phyloP scores from a whole-genome alignment of 176 grass and related monocot species.

The Zizania latifolia region DNA sequence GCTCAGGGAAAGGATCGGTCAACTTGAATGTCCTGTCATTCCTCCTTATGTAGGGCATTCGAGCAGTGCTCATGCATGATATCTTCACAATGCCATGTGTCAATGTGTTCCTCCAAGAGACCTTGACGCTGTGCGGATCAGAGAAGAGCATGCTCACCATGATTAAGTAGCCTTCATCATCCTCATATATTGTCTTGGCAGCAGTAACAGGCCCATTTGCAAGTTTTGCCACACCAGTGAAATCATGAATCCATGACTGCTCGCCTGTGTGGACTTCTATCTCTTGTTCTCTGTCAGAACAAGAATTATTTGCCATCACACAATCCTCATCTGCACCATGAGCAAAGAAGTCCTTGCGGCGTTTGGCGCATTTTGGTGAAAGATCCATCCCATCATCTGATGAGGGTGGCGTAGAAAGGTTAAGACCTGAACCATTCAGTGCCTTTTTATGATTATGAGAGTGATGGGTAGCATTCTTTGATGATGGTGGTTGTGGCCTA shows the following conservation, averaged over 20 bases:
- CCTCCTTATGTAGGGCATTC: constrained; percentile 43
- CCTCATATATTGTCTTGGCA: constrained; percentile 68
- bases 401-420: constrained; percentile 50
- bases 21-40: constrained; percentile 58
- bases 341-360: constrained; percentile 51
- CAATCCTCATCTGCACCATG: constrained; percentile 48
- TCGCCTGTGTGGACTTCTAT: constrained; percentile 41
- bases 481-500: constrained; percentile 34
- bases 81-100: constrained; percentile 71
- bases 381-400: constrained; percentile 56
- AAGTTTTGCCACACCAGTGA: constrained; percentile 57
- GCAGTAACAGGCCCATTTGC: constrained; percentile 67
- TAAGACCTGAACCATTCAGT: constrained; percentile 59
- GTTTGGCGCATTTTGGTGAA: constrained; percentile 49
- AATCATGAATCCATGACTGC: constrained; percentile 60
- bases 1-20: constrained; percentile 56
- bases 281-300: constrained; percentile 61
- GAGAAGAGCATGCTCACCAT: constrained; percentile 59
- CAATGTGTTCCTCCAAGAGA: constrained; percentile 60
- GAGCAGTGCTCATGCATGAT: constrained; percentile 59
- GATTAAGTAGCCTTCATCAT: constrained; percentile 62
- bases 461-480: constrained; percentile 31
- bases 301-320: constrained; percentile 42
- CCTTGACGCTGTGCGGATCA: constrained; percentile 56
- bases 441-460: constrained; percentile 51